These are phyloP conservation scores for Neurospora cerealis DNA, from an alignment of 495 filamentous ascomycete species.

Conservation along the genomic window DNA sequence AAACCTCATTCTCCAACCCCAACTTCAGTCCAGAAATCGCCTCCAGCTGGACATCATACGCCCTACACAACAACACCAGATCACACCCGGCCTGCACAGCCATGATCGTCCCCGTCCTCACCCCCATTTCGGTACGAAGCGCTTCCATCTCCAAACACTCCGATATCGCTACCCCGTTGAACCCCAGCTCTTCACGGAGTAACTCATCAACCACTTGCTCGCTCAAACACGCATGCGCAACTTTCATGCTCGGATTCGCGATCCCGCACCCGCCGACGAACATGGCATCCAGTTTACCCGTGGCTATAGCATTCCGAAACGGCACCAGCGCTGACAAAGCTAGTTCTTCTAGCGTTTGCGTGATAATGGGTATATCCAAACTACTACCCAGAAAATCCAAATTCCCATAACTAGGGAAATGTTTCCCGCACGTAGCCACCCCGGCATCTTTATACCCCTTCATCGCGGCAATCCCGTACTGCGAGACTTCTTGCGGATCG, in stretches of 20 bases:
- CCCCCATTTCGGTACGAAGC: conserved; percentile 79
- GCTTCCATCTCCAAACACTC: conserved; percentile 96
- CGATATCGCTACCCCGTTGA: conserved; percentile 83
- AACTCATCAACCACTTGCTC: conserved; percentile 85
- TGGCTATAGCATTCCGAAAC: conserved; percentile 73
- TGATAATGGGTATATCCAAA: conserved; percentile 82
- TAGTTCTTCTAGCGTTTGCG: conserved; percentile 78
- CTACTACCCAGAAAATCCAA: conserved; percentile 83
- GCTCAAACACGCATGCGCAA: conserved; percentile 85
- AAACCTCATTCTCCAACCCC: conserved; percentile 75
- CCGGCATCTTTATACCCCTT: conserved; percentile 84
- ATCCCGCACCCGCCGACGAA: conserved; percentile 88
- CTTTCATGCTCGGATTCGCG: conserved; percentile 74
- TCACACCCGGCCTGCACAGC: conserved; percentile 88
- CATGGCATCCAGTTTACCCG: conserved; percentile 75
- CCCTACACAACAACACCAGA: conserved; percentile 72
- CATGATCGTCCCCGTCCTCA: conserved; percentile 90
- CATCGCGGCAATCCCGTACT: conserved; percentile 77
- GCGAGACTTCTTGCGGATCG: conserved; percentile 82
- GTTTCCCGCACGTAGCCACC: conserved; percentile 77
- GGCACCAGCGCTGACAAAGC: conserved; percentile 75
- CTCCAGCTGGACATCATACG: conserved; percentile 77
- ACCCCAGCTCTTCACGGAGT: conserved; percentile 69
- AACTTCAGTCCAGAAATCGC: conserved; percentile 76
- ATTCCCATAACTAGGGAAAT: conserved; percentile 88